Evolutionary conservation across 148 eudicot genomes (phyloP), one percentile per base, ranked within the genome.

Genomic region (Dianthus caryophyllus): DNA sequence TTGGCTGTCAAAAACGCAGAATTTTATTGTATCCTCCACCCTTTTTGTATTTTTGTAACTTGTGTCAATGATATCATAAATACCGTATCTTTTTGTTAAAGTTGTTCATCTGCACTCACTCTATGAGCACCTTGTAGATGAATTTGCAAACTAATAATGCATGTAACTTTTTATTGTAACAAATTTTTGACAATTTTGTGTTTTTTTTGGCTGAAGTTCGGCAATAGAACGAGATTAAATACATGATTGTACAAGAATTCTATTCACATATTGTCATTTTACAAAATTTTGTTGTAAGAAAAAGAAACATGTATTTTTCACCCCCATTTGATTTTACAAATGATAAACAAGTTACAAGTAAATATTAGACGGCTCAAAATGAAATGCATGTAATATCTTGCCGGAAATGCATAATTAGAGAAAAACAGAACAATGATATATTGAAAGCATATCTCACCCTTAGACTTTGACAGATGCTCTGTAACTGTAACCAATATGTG

Each of bases 221-320:
- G 41, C 43, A 25, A 61, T 50, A 4, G 29, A 43, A 61, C 26
- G 30, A 61, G 50, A 60, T 70, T 18, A n/a, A 18, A 48, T 31
- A 22, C 21, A 55, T 54, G 65, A 46, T 64, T 64, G 44, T 50
- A 69, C 59, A 75, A 51, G 39, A 63, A 70, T 63, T 74, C 31
- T 74, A 77, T 71, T 47, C 71, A 75, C 73, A 73, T 75, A 63
- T 30, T 43, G 64, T 73, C 59, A 49, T 59, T 56, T 61, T 70
- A 53, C 78, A 72, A 71, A 79, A 61, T 43, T 50, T 75, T 44
- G 49, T 68, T 46, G 59, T 30, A 30, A 61, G 65, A 43, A 43
- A 50, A 38, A 31, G 30, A 30, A 69, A 51, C 18, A 39, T 49
- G 52, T 15, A 25, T 72, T 16, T n/a, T 21, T 57, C 50, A 56